phyloP scores from a whole-genome alignment of 306 rosid genomes.

The Quercus gilva region DNA sequence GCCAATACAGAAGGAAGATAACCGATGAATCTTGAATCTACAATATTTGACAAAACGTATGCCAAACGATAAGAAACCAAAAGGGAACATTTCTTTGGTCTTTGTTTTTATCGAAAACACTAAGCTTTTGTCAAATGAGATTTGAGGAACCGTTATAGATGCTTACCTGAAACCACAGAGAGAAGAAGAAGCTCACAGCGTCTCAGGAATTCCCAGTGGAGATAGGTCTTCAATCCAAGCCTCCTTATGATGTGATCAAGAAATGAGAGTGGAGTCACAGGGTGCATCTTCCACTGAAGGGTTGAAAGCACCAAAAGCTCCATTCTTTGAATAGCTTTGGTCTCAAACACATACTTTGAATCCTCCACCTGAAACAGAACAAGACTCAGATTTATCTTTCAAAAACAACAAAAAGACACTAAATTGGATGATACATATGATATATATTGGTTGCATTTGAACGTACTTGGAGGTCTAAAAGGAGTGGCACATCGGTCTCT shows the following conservation, averaged over 20 bases:
- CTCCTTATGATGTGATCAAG: constrained; percentile 71
- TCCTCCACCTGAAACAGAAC: constrained; percentile 58
- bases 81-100: neutral
- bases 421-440: neutral
- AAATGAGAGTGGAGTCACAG: constrained; percentile 85
- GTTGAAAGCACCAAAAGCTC: constrained; percentile 79
- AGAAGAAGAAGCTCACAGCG: constrained; percentile 76
- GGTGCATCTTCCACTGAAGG: constrained; percentile 93
- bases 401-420: neutral
- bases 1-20: constrained; percentile 91
- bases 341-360: constrained; percentile 60
- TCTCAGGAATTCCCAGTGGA: constrained; percentile 70
- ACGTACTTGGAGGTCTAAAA: constrained; percentile 84
- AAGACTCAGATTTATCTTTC: neutral
- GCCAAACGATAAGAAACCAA: constrained; percentile 13
- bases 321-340: constrained; percentile 87
- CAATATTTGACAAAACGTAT: constrained; percentile 9
- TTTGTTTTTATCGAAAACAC: constrained; percentile 21
- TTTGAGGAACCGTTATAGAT: neutral
- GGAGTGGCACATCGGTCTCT: constrained; percentile 89
- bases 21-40: constrained; percentile 82
- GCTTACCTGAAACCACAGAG: constrained; percentile 66
- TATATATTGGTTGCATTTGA: neutral
- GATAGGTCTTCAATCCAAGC: constrained; percentile 67
- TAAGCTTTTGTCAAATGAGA: neutral